Percentiles rank a stretch among this genome's conserved stretches.
Evolutionary conservation across 768 basidiomycete genomes (phyloP).

Genomic region (Lactifluus echinatus): DNA sequence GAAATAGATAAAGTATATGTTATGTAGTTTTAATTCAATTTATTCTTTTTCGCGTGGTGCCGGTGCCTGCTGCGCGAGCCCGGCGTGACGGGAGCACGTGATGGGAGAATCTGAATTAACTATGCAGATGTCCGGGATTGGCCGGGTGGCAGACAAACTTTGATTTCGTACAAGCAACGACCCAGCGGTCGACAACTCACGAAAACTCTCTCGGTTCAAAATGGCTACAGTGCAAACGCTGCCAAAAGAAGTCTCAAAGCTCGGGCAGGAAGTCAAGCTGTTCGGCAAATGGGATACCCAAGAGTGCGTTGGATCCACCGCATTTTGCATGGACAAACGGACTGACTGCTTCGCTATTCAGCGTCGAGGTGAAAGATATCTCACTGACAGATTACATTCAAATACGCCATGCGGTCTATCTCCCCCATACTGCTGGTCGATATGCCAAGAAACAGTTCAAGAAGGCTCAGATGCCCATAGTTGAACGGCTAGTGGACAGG

Average conservation of each 20-base stretch:
- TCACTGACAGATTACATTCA: conserved; percentile 99
- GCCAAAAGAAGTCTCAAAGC: conserved; percentile 72
- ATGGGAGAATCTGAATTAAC: not conserved
- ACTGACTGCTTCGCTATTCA: conserved; percentile 26
- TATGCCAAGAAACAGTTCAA: conserved; percentile 99
- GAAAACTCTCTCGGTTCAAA: conserved; percentile 27
- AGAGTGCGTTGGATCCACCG: conserved; percentile 55
- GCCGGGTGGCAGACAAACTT: conserved; percentile 13
- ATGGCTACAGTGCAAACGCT: conserved; percentile 66
- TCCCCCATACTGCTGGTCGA: conserved; percentile 98
- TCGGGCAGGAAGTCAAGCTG: conserved; percentile 85
- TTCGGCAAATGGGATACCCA: conserved; percentile 99
- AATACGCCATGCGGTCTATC: conserved; percentile 93
- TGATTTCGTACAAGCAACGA: not conserved
- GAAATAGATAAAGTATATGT: too few species aligned
- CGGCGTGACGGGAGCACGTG: not conserved
- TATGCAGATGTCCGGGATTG: conserved; percentile 4
- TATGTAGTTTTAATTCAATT: too few species aligned
- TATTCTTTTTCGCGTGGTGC: too few species aligned
- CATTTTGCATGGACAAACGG: not conserved
- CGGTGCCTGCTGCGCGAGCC: too few species aligned
- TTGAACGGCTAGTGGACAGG: conserved; percentile 98
- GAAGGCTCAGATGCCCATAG: conserved; percentile 99
- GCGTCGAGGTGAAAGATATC: conserved; percentile 98
- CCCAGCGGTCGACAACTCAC: too few species aligned